Base-by-base conservation (phyloP, 2,329 filamentous ascomycete species). In the Pyrenophora teres region DNA sequence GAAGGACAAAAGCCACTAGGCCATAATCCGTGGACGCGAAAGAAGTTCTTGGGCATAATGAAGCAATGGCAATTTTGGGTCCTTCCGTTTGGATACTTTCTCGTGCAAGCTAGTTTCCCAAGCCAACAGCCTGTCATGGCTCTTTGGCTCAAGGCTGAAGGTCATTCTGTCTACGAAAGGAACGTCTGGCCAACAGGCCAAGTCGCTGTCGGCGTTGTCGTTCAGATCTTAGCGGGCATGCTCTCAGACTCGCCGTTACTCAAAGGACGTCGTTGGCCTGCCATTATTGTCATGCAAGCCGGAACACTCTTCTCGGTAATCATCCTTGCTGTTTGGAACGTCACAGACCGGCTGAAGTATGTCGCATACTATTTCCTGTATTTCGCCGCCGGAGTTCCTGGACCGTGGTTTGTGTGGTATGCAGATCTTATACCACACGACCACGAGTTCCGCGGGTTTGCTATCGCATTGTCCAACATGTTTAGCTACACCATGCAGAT, bases 51-150 rank as follows among this genome's bases (percentile, higher is more conserved):
- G 50, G 67, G 75, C 10, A 74, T 74, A 1, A 57, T 77, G 4
- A 65, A 66, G 27, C 69, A 77, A 6, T 80, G 78, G 78, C 78
- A 80, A 54, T 79, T 80, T 15, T 81, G 74, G 73, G 69, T 80
- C 0, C 77, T 80, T 40, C 72, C 80, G 1, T 63, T 74, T 3
- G 77, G 74, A 40, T 80, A 80, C 53, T 77, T 76, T 73, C 78
- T 59, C 57, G 77, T 72, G 1, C 60, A 60, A 40, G 51, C 54
- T 2, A 68, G 65, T 31, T 60, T 54, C 31, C 56, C 58, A 1
- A 38, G 15, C n/a, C 48, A 63, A 8, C 65, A 66, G 39, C 63
- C 62, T 2, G 53, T 48, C 9, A 61, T 60, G 47, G 64, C 60
- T 38, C 68, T 81, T 5, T 81, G 78, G 77, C 71, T 81, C 33